These are phyloP conservation scores for Karstenula rhodostoma DNA, from an alignment of 2,329 filamentous ascomycete genomes.

Conservation along the genomic window DNA sequence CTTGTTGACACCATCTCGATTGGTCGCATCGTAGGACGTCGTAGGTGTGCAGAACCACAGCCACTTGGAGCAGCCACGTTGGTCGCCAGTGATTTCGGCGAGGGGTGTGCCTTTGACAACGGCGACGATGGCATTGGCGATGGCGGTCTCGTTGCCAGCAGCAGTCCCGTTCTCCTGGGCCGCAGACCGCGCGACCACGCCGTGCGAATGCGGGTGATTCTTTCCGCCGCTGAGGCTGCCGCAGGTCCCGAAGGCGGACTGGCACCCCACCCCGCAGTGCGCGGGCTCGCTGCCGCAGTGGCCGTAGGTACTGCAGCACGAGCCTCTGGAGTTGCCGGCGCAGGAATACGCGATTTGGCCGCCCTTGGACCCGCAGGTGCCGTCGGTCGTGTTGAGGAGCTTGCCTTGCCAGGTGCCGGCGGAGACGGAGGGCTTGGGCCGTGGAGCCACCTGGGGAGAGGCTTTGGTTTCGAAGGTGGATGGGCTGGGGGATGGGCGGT, in stretches of 20 bases:
- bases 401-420: background rate
- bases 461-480: background rate
- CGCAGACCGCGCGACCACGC: too few relatives aligned
- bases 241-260: constrained; percentile 20
- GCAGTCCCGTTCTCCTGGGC: too few relatives aligned
- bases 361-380: constrained; percentile 1
- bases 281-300: constrained; percentile 10
- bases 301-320: constrained; percentile 27
- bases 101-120: too few relatives aligned
- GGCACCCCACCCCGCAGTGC: constrained; percentile 16
- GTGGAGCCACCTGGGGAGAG: background rate
- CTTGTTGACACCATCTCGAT: too few relatives aligned
- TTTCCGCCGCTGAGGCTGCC: background rate
- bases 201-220: background rate
- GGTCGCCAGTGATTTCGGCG: too few relatives aligned
- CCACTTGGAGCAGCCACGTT: too few relatives aligned
- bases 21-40: too few relatives aligned
- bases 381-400: background rate
- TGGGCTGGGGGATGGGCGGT: background rate
- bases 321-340: constrained; percentile 23
- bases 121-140: too few relatives aligned
- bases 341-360: constrained; percentile 20
- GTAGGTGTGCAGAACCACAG: too few relatives aligned
- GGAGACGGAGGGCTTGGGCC: background rate
- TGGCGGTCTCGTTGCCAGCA: too few relatives aligned